Conservation (phyloP, 106 monocot species). For the Allium cepa region DNA sequence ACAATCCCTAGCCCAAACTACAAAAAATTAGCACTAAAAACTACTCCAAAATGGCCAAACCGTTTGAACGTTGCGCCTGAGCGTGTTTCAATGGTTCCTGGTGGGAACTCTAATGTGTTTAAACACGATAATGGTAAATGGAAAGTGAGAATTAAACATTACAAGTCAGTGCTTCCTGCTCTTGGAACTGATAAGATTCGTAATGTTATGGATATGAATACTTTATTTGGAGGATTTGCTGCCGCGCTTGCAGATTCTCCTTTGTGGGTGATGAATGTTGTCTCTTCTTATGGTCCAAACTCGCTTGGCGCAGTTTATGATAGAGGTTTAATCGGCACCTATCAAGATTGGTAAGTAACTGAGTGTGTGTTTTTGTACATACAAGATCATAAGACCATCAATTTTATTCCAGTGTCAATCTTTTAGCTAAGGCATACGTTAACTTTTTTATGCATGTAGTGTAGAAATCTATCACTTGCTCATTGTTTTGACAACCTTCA, state of each 20-base stretch:
- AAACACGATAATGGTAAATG: constrained; percentile 74
- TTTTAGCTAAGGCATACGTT: too few relatives aligned
- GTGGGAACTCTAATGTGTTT: constrained; percentile 46
- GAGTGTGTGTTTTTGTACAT: too few relatives aligned
- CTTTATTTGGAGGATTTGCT: constrained; percentile 76
- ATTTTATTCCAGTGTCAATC: too few relatives aligned
- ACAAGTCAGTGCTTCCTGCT: constrained; percentile 49
- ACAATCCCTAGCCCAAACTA: constrained; percentile 31
- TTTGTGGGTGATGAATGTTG: constrained; percentile 85
- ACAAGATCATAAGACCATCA: too few relatives aligned
- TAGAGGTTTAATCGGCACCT: constrained; percentile 71
- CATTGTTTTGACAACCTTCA: too few relatives aligned
- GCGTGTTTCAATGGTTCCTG: constrained; percentile 48
- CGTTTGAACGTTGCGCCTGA: constrained; percentile 46
- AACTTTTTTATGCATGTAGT: too few relatives aligned
- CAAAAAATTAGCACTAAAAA: constrained; percentile 49
- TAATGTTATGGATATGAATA: constrained; percentile 85
- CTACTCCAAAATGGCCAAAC: constrained; percentile 70
- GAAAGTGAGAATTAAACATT: constrained; percentile 62
- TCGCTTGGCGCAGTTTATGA: constrained; percentile 68
- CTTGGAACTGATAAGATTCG: constrained; percentile 57
- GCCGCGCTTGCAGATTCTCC: constrained; percentile 45
- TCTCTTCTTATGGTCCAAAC: constrained; percentile 65
- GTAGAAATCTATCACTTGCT: too few relatives aligned
- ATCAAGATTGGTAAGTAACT: constrained; percentile 69